phyloP scores from a whole-genome alignment of 1,139 yeast species.

The Wickerhamomyces sp. region DNA sequence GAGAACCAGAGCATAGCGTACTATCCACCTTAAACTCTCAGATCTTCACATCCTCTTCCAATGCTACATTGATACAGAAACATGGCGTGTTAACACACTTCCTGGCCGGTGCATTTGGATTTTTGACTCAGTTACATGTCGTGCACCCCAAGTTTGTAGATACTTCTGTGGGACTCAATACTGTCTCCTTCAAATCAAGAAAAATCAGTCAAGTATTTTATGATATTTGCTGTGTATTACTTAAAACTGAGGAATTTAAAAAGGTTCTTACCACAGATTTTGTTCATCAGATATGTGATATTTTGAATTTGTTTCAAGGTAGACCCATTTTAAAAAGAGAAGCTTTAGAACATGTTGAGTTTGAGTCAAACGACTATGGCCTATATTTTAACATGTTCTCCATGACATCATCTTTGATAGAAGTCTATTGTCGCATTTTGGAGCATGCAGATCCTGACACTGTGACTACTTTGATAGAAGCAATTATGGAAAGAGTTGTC shows the following conservation, averaged over 20 bases:
- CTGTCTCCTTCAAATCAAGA: constrained; percentile 61
- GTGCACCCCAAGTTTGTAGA: constrained; percentile 42
- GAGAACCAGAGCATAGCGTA: constrained; percentile 80
- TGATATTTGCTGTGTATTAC: constrained; percentile 74
- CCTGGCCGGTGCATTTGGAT: constrained; percentile 60
- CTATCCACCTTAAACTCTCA: constrained; percentile 79
- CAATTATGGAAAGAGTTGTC: constrained; percentile 1
- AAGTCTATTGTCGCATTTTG: constrained; percentile 38
- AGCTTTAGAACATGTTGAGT: constrained; percentile 80
- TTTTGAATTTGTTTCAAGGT: constrained; percentile 72
- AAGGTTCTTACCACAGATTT: constrained; percentile 33
- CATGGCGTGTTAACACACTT: constrained; percentile 70
- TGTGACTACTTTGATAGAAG: constrained; percentile 4
- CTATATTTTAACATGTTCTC: constrained; percentile 75
- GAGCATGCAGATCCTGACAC: constrained; percentile 9
- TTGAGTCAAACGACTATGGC: constrained; percentile 83
- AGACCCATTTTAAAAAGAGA: constrained; percentile 73
- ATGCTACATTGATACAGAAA: constrained; percentile 62
- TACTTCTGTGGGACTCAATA: constrained; percentile 37
- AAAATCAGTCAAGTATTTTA: constrained; percentile 82
- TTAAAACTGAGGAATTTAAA: constrained; percentile 56
- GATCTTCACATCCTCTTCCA: constrained; percentile 77
- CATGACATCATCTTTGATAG: constrained; percentile 61
- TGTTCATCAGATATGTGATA: constrained; percentile 52
- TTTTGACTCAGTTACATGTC: constrained; percentile 54